Conservation (phyloP, 2,329 filamentous ascomycete genomes). For the Aspergillus ochraceus region DNA sequence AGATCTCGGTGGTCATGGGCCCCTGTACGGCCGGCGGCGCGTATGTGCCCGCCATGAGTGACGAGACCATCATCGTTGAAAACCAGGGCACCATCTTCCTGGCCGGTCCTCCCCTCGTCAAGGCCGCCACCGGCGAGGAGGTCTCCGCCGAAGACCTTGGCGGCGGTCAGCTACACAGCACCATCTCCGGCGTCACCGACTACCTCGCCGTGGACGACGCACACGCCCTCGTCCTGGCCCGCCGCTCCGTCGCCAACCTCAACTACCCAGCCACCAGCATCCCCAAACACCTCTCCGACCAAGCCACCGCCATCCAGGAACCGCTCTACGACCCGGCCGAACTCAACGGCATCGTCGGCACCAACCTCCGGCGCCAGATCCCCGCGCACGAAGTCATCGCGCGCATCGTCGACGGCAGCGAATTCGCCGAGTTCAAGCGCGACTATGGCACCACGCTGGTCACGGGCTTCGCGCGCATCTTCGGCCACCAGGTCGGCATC, state of each 20-base stretch:
- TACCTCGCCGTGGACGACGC: constrained; percentile 94
- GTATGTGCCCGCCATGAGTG: constrained; percentile 95
- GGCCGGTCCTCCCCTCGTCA: constrained; percentile 89
- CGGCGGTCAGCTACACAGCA: constrained; percentile 84
- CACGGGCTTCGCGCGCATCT: constrained; percentile 86
- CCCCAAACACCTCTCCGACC: constrained; percentile 24
- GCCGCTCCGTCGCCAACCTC: constrained; percentile 81
- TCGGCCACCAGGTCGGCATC: constrained; percentile 88
- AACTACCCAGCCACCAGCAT: constrained; percentile 70
- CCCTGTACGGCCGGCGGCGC: constrained; percentile 94
- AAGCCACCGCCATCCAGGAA: constrained; percentile 62
- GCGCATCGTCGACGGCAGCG: constrained; percentile 84
- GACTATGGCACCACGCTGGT: constrained; percentile 87
- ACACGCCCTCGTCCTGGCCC: constrained; percentile 81
- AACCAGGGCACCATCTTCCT: constrained; percentile 98
- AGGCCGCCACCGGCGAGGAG: constrained; percentile 91
- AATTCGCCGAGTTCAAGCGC: constrained; percentile 92
- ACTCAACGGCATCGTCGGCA: constrained; percentile 83
- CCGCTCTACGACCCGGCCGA: constrained; percentile 79
- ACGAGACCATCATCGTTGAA: constrained; percentile 94
- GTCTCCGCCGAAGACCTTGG: constrained; percentile 89
- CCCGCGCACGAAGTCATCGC: constrained; percentile 89
- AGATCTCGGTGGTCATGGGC: constrained; percentile 95
- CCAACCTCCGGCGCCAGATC: constrained; percentile 82
- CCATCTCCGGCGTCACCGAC: constrained; percentile 89